A percentile compares a stretch with the other conserved stretches of the same genome.
Conservation (phyloP, 768 basidiomycete species). For the Tricholoma saponaceum region DNA sequence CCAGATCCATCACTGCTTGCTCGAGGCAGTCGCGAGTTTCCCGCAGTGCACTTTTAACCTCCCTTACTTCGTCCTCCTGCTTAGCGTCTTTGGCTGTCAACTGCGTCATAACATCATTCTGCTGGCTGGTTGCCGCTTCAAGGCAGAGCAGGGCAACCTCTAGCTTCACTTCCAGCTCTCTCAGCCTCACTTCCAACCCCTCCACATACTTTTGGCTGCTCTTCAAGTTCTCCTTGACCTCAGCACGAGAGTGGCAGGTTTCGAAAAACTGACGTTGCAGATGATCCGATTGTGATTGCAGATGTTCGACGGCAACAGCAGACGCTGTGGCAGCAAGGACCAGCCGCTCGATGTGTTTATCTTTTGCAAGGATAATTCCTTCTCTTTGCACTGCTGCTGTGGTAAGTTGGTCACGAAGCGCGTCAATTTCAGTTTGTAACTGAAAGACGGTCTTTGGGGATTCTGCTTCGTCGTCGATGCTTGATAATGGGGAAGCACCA, state of each 20-base stretch:
- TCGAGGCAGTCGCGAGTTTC: slow-evolving; percentile 34
- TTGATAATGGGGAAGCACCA: slow-evolving; percentile 18
- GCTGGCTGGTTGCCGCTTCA: slow-evolving; percentile 31
- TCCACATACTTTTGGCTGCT: slow-evolving; percentile 17
- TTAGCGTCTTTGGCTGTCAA: slow-evolving; percentile 28
- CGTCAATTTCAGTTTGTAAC: slow-evolving; percentile 27
- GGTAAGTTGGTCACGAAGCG: slow-evolving; percentile 18
- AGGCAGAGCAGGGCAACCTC: slow-evolving; percentile 29
- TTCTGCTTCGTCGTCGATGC: slow-evolving; percentile 11
- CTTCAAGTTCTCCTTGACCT: slow-evolving; percentile 11
- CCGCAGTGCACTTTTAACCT: slow-evolving; percentile 29
- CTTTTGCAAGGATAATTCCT: slow-evolving; percentile 19
- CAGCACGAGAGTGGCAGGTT: slow-evolving; percentile 3
- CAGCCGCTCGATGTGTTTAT: slow-evolving; percentile 28
- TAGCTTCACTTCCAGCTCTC: slow-evolving; percentile 29
- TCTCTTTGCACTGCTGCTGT: slow-evolving; percentile 11
- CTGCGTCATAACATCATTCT: slow-evolving; percentile 32
- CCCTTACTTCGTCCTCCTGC: slow-evolving; percentile 27
- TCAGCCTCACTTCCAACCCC: slow-evolving; percentile 19
- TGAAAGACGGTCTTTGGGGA: slow-evolving; percentile 20
- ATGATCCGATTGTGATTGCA: slow-evolving; percentile 25
- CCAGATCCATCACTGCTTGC: slow-evolving; percentile 39
- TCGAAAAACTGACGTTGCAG: slow-evolving; percentile 2
- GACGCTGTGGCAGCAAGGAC: slow-evolving; percentile 29
- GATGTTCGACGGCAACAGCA: slow-evolving; percentile 34